Conservation (phyloP, 1,284 basidiomycete genomes). For the Tetrapyrgos nigripes region DNA sequence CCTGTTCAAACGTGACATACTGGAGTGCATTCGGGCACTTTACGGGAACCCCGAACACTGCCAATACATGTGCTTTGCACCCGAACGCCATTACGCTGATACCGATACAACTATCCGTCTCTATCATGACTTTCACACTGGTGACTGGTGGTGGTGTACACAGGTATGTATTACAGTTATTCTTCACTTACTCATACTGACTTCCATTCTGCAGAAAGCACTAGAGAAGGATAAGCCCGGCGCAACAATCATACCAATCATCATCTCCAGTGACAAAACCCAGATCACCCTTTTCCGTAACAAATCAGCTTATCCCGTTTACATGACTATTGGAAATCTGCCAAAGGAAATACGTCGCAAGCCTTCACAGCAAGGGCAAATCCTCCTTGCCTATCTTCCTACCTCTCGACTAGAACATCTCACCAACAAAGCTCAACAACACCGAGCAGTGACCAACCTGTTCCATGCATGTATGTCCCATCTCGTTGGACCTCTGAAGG, state of each 20-base stretch:
- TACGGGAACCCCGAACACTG: not conserved
- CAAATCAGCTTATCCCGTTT: constrained; percentile 11
- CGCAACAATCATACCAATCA: constrained; percentile 42
- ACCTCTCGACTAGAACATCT: constrained; percentile 35
- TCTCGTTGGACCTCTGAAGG: constrained; percentile 34
- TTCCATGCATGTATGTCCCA: constrained; percentile 37
- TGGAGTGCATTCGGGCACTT: constrained; percentile 9
- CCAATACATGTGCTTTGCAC: not conserved
- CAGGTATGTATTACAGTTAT: not conserved
- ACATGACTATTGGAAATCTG: constrained; percentile 20
- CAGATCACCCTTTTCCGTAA: not conserved
- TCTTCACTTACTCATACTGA: not conserved
- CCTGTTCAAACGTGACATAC: constrained; percentile 6
- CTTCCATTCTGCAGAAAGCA: constrained; percentile 24
- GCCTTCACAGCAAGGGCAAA: constrained; percentile 26
- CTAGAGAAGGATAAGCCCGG: constrained; percentile 35
- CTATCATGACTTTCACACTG: constrained; percentile 8
- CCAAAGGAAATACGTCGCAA: constrained; percentile 14
- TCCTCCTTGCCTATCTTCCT: constrained; percentile 45
- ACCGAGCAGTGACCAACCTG: constrained; percentile 30
- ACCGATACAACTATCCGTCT: not conserved
- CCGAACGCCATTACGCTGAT: constrained; percentile 7
- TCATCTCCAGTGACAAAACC: constrained; percentile 2
- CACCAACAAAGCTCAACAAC: constrained; percentile 26
- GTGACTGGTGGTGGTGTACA: constrained; percentile 9